Base-by-base conservation (phyloP, 2,329 filamentous ascomycete genomes). In the Phoma herbarum region DNA sequence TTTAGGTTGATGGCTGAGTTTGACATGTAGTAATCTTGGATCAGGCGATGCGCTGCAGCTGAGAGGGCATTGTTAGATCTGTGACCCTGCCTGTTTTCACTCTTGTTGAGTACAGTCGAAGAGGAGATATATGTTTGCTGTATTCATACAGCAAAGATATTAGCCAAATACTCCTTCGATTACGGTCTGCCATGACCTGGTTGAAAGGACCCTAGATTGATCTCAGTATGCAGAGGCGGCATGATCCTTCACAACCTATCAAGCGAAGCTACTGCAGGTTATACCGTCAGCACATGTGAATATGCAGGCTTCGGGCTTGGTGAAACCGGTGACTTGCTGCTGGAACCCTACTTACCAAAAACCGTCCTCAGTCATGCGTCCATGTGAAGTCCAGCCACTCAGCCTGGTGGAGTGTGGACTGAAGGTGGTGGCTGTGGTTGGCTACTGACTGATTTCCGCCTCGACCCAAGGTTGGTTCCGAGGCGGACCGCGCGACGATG, bases 181-280 rank as follows among this genome's bases (percentile, higher is more conserved):
- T 20, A 41, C 44, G 14, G 22, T n/a, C 20, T 44, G 18, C 31
- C 31, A n/a, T 41, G 9, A 20, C 44, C 29, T 23, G 46, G 14
- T 46, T 35, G n/a, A 33, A 54, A 43, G n/a, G 10, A 45, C 39
- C 25, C 18, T 50, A 46, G 43, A 33, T 26, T 39, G 31, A 54
- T 54, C 45, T 46, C 41, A 42, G 33, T 39, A 51, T 53, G 45
- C 45, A 54, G 29, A 49, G 26, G 29, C 37, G 41, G 31, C 39
- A 29, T 53, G 31, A 51, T 54, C 50, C 56, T 54, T 50, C 50
- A 57, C 48, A 28, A 28, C 58, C 52, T 56, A 63, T 59, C 61
- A 50, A 59, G 46, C 35, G 39, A 59, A 50, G 50, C 66, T 69
- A 69, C 65, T 68, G 66, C 66, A 68, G 58, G 59, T 61, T 66